Base-by-base conservation (phyloP, 192 early-diverging fungal species). In the Endogone sp. region DNA sequence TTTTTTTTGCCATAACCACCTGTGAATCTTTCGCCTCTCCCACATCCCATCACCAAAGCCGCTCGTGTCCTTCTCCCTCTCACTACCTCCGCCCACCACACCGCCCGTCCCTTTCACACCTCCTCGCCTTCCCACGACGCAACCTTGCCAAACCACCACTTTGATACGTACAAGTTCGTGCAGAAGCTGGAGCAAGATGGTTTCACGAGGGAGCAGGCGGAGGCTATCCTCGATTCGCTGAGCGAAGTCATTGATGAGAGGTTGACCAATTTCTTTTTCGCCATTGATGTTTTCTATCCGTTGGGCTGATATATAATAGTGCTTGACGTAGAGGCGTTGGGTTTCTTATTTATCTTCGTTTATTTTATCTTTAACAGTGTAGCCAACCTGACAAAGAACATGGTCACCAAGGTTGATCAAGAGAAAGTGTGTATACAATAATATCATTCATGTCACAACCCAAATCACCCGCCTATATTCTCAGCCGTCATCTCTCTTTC, bases 371-470 rank as follows among this genome's bases (percentile, higher is more conserved):
- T 49, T 49, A 16, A 49, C 75, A 91, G 90, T 62, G 86, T 91
- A 82, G 65, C 75, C 22, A 88, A 82, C 61, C 58, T 88, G 66
- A 85, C 72, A 3, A 76, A 79, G 67, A 84, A 81, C 56, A 86
- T 94, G 75, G 92, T 92, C 13, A 92, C 91, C 30, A 92, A 92
- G 71, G 83, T 89, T 4, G 93, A 96, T 62, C 92, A 92, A 73
- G 87, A 93, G 71, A 89, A 89, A 72, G 84, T 88, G n/a, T n/a
- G n/a, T n/a, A 79, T 60, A 62, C 29, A 16, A 31, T 69, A 21
- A 16, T 60, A 11, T 22, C 32, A n/a, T n/a, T n/a, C n/a, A n/a
- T n/a, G n/a, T n/a, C n/a, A n/a, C n/a, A n/a, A n/a, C n/a, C n/a
- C n/a, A 66, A 29, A 59, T 16, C 62, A 63, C 61, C 61, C 25